phyloP scores from a whole-genome alignment of 2,329 filamentous ascomycete species.

The Fusarium sp. region DNA sequence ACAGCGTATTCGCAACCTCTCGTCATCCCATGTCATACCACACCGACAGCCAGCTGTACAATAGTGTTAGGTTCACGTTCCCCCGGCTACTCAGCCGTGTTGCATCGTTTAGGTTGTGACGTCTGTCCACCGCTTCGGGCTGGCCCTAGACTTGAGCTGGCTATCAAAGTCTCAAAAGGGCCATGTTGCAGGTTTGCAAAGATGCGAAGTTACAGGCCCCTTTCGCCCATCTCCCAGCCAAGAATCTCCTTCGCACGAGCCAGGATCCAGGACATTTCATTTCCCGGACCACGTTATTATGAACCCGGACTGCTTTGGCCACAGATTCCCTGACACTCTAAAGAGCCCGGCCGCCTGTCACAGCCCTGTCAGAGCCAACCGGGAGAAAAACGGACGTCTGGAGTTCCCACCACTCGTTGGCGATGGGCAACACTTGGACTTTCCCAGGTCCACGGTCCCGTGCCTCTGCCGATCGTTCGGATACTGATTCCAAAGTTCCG shows the following conservation, averaged over 20 bases:
- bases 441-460: constrained; percentile 44
- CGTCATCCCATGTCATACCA: constrained; percentile 51
- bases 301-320: constrained; percentile 2
- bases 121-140: constrained; percentile 42
- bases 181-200: constrained; percentile 24
- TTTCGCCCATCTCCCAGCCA: constrained; percentile 41
- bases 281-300: constrained; percentile 42
- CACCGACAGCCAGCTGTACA: constrained; percentile 40
- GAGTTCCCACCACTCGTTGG: constrained; percentile 42
- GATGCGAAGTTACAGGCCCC: constrained; percentile 26
- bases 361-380: constrained; percentile 46
- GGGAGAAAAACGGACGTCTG: constrained; percentile 38
- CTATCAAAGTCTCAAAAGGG: constrained; percentile 18
- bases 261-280: constrained; percentile 33
- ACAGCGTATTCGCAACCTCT: constrained; percentile 32
- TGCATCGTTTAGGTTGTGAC: constrained; percentile 42
- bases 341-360: constrained; percentile 38
- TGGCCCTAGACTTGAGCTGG: constrained; percentile 25
- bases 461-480: constrained; percentile 49
- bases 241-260: constrained; percentile 43
- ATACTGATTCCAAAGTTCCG: constrained; percentile 42
- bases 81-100: constrained; percentile 40
- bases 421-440: constrained; percentile 18
- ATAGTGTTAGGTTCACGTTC: constrained; percentile 42
- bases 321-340: constrained; percentile 9